These are phyloP conservation scores for Calonectria crousiana DNA, from an alignment of 2,329 filamentous ascomycete genomes.

Conservation along the genomic window DNA sequence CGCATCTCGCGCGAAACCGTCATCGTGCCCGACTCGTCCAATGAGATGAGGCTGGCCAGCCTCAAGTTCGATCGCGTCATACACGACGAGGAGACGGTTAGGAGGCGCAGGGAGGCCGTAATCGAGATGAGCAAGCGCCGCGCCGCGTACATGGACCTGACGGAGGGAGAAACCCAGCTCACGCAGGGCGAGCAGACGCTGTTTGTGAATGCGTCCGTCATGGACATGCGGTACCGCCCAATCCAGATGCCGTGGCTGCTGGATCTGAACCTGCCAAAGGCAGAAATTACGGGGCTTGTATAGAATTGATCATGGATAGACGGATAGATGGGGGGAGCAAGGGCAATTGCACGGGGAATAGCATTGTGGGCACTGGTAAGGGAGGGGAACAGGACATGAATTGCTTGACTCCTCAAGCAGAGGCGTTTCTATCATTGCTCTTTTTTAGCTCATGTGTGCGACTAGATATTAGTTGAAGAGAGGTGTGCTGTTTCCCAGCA, in stretches of 20 bases:
- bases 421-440: slow-evolving; percentile 32
- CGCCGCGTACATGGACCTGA: slow-evolving; percentile 54
- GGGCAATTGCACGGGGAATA: neutral
- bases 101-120: slow-evolving; percentile 33
- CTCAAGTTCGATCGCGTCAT: slow-evolving; percentile 36
- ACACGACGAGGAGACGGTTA: slow-evolving; percentile 28
- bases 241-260: slow-evolving; percentile 66
- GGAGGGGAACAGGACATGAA: neutral
- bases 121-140: slow-evolving; percentile 41
- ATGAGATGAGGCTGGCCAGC: slow-evolving; percentile 49
- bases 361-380: neutral
- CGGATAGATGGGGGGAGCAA: neutral
- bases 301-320: neutral
- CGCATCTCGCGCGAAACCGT: slow-evolving; percentile 38
- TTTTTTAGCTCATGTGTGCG: slow-evolving; percentile 11
- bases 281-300: neutral
- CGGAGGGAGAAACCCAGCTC: slow-evolving; percentile 47
- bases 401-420: slow-evolving; percentile 29
- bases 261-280: slow-evolving; percentile 57
- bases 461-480: slow-evolving; percentile 22
- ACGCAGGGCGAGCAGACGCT: slow-evolving; percentile 62
- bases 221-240: slow-evolving; percentile 56
- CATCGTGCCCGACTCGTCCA: slow-evolving; percentile 57
- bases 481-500: neutral
- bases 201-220: slow-evolving; percentile 71